phyloP scores from a whole-genome alignment of 2,329 filamentous ascomycete species.

The Arthrobotrys sphaeroides region DNA sequence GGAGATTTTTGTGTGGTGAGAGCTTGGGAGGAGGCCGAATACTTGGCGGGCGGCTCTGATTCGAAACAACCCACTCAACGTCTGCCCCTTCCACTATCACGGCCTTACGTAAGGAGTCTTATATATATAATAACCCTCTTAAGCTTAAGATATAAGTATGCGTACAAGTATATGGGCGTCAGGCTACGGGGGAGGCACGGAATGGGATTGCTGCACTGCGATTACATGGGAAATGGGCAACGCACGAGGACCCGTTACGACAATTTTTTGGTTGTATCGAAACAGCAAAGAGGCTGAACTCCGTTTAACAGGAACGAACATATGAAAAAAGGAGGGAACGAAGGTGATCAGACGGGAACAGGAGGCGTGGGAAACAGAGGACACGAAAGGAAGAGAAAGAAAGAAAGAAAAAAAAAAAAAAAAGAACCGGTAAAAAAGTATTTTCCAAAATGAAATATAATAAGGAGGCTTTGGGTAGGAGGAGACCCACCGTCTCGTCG shows the following conservation, averaged over 20 bases:
- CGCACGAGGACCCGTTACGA: too few relatives aligned
- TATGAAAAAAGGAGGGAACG: neutral
- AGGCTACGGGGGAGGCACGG: too few relatives aligned
- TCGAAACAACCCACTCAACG: constrained; percentile 1
- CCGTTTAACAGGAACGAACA: neutral
- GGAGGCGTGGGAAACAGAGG: neutral
- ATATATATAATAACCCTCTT: too few relatives aligned
- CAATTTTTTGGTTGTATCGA: neutral
- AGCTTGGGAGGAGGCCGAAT: constrained; percentile 12
- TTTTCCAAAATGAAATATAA: neutral
- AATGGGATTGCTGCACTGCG: too few relatives aligned
- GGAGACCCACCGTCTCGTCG: too few relatives aligned
- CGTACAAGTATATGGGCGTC: too few relatives aligned
- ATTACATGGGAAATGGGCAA: too few relatives aligned
- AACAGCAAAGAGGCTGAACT: neutral
- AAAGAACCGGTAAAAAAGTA: neutral
- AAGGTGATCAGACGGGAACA: neutral
- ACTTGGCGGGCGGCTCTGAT: constrained; percentile 4
- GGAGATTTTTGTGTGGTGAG: constrained; percentile 18
- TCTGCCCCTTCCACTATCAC: neutral
- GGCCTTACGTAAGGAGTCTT: neutral
- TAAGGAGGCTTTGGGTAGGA: too few relatives aligned
- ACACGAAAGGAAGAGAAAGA: neutral
- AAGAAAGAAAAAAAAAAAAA: neutral
- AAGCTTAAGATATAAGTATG: too few relatives aligned